phyloP scores from a whole-genome alignment of 345 rosid genomes.

The Sonneratia caseolaris region DNA sequence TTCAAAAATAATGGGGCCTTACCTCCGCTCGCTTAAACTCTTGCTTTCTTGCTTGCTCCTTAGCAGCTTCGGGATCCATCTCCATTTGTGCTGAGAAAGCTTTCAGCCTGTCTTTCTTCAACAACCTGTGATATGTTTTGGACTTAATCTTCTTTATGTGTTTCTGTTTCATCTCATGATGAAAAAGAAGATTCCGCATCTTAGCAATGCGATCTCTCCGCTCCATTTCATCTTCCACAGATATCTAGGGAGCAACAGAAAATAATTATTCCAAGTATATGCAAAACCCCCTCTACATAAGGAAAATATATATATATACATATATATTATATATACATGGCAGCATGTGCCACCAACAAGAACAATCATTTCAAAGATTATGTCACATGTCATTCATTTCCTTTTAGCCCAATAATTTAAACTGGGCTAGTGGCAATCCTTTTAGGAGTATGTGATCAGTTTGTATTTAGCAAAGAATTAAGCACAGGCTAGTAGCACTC shows the following conservation, averaged over 20 bases:
- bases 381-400: not conserved
- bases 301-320: not conserved
- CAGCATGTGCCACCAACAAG: not conserved
- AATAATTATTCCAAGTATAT: not conserved
- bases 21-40: slow-evolving; percentile 81
- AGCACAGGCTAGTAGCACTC: not conserved
- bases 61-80: slow-evolving; percentile 78
- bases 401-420: not conserved
- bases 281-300: not conserved
- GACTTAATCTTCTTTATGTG: slow-evolving; percentile 85
- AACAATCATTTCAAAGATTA: not conserved
- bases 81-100: slow-evolving; percentile 30
- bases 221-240: slow-evolving; percentile 61
- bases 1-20: not conserved
- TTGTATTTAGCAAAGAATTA: not conserved
- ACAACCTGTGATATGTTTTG: slow-evolving; percentile 67
- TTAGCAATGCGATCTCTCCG: slow-evolving; percentile 55
- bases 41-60: slow-evolving; percentile 71
- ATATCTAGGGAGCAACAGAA: slow-evolving; percentile 37
- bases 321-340: not conserved
- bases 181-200: slow-evolving; percentile 84
- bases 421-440: not conserved
- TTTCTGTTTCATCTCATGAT: slow-evolving; percentile 75
- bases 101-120: slow-evolving; percentile 57
- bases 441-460: not conserved